Evolutionary conservation across 2,329 filamentous ascomycete genomes (phyloP).

Genomic region (Paradendryphiella salina): DNA sequence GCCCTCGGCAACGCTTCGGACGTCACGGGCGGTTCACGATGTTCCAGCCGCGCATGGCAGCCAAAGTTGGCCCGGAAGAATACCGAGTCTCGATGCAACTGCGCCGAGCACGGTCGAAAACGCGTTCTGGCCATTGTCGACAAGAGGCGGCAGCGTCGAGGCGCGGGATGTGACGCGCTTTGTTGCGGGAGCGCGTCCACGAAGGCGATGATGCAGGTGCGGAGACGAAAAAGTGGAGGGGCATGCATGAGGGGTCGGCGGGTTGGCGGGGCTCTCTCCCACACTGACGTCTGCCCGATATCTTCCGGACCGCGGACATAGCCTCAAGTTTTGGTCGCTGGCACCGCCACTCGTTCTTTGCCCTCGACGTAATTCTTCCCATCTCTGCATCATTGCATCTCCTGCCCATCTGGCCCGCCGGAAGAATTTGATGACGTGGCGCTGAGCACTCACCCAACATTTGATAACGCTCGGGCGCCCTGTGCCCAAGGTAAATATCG

Average conservation of each 20-base stretch:
- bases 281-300: conserved; percentile 24
- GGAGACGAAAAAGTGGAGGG: conserved; percentile 27
- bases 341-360: not conserved
- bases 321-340: not conserved
- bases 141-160: not conserved
- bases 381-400: not conserved
- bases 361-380: not conserved
- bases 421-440: not conserved
- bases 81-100: conserved; percentile 7
- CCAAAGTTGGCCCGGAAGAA: conserved; percentile 10
- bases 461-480: conserved; percentile 11
- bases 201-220: conserved; percentile 25
- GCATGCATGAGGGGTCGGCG: conserved; percentile 25
- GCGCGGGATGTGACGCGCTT: conserved; percentile 24
- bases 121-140: conserved; percentile 6
- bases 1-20: conserved; percentile 39
- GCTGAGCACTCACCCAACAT: not conserved
- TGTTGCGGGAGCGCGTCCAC: conserved; percentile 26
- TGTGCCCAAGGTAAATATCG: not conserved
- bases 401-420: not conserved
- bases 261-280: conserved; percentile 15
- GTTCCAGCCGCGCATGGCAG: conserved; percentile 13
- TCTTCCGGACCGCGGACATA: conserved; percentile 37
- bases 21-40: conserved; percentile 36
- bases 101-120: not conserved